These are phyloP conservation scores for Solanum hybrid DNA, from an alignment of 305 asterid genomes.

Conservation along the genomic window DNA sequence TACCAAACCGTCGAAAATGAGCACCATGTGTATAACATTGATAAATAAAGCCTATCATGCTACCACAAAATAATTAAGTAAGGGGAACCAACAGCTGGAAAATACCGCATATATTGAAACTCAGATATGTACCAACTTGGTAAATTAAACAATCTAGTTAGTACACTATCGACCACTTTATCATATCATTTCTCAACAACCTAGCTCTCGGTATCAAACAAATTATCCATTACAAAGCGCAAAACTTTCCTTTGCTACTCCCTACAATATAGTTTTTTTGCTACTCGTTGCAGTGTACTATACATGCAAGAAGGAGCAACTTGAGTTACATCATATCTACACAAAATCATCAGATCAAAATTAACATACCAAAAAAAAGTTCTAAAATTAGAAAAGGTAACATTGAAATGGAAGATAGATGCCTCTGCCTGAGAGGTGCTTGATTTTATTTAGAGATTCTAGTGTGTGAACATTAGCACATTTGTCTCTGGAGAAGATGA, in stretches of 20 bases:
- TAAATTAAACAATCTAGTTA: background rate
- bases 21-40: background rate
- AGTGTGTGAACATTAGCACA: background rate
- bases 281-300: background rate
- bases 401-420: background rate
- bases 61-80: background rate
- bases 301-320: background rate
- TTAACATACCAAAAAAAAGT: background rate
- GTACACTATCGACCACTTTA: background rate
- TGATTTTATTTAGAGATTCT: background rate
- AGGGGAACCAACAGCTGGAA: background rate
- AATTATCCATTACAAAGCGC: background rate
- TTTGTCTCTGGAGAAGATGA: background rate
- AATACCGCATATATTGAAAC: background rate
- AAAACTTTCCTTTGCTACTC: background rate
- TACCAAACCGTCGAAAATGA: background rate
- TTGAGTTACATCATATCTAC: background rate
- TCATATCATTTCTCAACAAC: background rate
- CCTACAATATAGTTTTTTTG: background rate
- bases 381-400: background rate
- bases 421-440: background rate
- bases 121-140: background rate
- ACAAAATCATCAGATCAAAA: background rate
- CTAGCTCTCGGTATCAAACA: background rate
- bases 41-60: background rate